phyloP scores from a whole-genome alignment of 2,329 filamentous ascomycete genomes.

The Sporothrix dimorphospora region DNA sequence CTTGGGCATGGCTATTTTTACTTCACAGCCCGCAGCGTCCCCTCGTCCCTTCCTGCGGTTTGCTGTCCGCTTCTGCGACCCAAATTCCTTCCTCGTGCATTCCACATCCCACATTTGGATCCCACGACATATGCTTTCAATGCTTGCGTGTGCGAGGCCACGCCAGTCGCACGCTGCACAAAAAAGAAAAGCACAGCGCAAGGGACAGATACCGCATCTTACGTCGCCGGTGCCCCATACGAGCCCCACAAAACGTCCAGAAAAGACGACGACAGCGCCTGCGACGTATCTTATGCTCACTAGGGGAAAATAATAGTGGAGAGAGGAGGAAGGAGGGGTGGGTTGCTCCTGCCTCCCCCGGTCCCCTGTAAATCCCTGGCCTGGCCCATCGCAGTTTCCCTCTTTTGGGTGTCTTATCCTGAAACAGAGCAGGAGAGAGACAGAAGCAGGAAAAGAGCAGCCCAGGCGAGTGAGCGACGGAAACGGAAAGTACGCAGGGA shows the following conservation, averaged over 20 bases:
- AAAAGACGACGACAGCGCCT: slow-evolving; percentile 9
- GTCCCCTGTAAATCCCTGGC: slow-evolving; percentile 19
- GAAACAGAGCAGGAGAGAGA: slow-evolving; percentile 31
- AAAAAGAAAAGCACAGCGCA: neutral
- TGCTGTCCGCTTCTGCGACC: neutral
- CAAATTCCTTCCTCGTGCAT: slow-evolving; percentile 1
- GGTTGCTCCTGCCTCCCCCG: neutral
- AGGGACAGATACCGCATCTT: neutral
- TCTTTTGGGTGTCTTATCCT: slow-evolving; percentile 31
- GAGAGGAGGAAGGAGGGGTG: slow-evolving; percentile 26
- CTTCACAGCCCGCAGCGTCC: neutral
- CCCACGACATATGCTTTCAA: neutral
- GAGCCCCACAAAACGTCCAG: slow-evolving; percentile 14
- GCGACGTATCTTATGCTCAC: slow-evolving; percentile 7
- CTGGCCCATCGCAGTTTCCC: slow-evolving; percentile 30
- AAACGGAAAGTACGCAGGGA: slow-evolving; percentile 7
- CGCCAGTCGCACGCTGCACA: neutral
- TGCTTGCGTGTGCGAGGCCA: slow-evolving; percentile 19
- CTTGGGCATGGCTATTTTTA: slow-evolving; percentile 15
- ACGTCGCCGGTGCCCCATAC: slow-evolving; percentile 9
- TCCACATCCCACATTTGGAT: slow-evolving; percentile 20
- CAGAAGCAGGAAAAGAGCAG: slow-evolving; percentile 18
- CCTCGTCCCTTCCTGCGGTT: neutral
- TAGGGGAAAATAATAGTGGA: slow-evolving; percentile 21
- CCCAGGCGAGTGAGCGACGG: slow-evolving; percentile 23